These are phyloP conservation scores for Begonia fuchsioides DNA, from an alignment of 306 rosid species.

Conservation along the genomic window DNA sequence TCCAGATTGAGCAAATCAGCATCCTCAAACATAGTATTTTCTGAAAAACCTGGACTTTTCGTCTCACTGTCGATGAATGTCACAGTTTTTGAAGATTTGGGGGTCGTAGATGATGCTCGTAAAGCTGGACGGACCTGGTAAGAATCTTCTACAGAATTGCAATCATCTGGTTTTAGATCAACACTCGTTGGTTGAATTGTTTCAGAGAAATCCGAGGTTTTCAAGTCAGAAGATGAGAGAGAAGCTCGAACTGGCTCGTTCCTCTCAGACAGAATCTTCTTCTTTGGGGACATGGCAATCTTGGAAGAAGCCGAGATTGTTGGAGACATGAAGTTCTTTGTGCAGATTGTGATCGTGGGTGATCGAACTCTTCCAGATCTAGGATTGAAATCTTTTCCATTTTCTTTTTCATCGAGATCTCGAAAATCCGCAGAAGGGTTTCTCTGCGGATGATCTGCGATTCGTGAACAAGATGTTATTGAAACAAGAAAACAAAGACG, in stretches of 20 bases:
- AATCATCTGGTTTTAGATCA: neutral
- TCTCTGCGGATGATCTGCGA: constrained; percentile 38
- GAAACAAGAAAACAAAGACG: neutral
- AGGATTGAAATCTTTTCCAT: constrained; percentile 35
- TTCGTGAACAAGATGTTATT: constrained; percentile 1
- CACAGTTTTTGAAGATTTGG: constrained; percentile 14
- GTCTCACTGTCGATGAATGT: constrained; percentile 1
- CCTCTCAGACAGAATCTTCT: constrained; percentile 51
- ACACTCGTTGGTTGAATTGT: constrained; percentile 5
- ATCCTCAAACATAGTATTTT: constrained; percentile 16
- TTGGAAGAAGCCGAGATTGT: constrained; percentile 77
- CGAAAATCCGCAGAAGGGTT: constrained; percentile 31
- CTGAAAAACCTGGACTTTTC: neutral
- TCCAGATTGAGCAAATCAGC: constrained; percentile 51
- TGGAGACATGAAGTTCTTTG: constrained; percentile 77
- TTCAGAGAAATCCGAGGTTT: constrained; percentile 26
- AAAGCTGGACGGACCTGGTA: neutral
- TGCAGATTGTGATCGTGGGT: constrained; percentile 34
- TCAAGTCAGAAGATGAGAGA: constrained; percentile 19
- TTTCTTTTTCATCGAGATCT: constrained; percentile 64
- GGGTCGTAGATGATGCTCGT: constrained; percentile 3
- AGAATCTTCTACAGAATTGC: neutral
- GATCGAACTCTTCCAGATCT: constrained; percentile 37
- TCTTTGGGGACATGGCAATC: constrained; percentile 52
- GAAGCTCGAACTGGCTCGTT: constrained; percentile 39